phyloP scores from a whole-genome alignment of 371 early-diverging fungal genomes.

The Mortierella sp. region DNA sequence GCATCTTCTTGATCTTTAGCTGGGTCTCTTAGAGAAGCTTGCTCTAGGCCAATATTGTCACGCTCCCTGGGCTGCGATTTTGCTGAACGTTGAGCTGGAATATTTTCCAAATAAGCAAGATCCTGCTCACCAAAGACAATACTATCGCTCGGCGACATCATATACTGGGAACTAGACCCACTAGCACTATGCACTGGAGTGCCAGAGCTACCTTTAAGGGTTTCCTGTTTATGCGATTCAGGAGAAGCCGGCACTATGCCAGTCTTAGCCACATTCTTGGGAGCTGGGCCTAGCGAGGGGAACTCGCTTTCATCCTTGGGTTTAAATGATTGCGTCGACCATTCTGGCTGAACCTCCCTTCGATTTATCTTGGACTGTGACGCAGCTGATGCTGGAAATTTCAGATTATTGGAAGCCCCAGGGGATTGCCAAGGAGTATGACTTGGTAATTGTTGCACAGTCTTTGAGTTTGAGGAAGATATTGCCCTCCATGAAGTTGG shows the following conservation, averaged over 20 bases:
- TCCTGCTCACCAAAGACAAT: constrained; percentile 35
- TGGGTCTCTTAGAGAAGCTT: constrained; percentile 12
- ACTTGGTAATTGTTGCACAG: background rate
- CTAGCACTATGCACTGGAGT: background rate
- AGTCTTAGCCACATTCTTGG: constrained; percentile 4
- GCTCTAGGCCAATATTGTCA: constrained; percentile 14
- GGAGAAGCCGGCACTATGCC: constrained; percentile 26
- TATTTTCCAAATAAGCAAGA: constrained; percentile 26
- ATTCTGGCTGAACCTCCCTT: constrained; percentile 15
- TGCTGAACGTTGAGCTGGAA: constrained; percentile 2
- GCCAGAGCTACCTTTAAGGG: background rate
- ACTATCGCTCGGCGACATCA: background rate
- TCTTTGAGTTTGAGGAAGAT: background rate
- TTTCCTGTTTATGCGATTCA: background rate
- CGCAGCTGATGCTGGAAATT: background rate
- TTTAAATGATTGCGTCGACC: constrained; percentile 26
- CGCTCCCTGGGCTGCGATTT: constrained; percentile 2
- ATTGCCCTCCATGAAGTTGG: background rate
- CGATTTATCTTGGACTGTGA: background rate
- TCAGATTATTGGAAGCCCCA: background rate
- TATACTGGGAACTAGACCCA: background rate
- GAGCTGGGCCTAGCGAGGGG: constrained; percentile 19
- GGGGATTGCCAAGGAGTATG: constrained; percentile 7
- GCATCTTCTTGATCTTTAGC: constrained; percentile 10
- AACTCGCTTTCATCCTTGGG: constrained; percentile 22